Evolutionary conservation across 148 eudicot genomes (phyloP).

Genomic region (Rhododendron williamsianum): DNA sequence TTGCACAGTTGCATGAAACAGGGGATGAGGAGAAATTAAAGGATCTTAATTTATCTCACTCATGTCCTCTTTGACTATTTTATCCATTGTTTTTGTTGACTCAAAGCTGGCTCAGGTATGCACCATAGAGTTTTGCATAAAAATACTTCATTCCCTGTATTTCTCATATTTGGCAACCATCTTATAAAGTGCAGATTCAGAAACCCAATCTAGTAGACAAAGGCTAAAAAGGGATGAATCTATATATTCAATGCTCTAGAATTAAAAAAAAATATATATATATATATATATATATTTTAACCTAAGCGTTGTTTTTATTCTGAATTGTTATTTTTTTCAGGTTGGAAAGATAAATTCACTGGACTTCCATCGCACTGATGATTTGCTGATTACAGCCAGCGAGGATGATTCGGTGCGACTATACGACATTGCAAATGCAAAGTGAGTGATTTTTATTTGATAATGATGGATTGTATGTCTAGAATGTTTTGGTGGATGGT

Average conservation of each 20-base stretch:
- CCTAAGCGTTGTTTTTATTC: neutral
- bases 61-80: neutral
- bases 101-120: neutral
- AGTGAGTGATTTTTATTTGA: constrained; percentile 40
- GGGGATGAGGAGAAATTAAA: neutral
- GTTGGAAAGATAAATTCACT: constrained; percentile 83
- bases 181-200: neutral
- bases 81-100: neutral
- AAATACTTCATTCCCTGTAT: neutral
- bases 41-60: neutral
- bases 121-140: neutral
- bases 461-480: neutral
- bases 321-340: constrained; percentile 34
- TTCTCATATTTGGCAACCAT: neutral
- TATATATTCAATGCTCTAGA: neutral
- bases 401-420: constrained; percentile 95
- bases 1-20: neutral
- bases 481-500: neutral
- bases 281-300: neutral
- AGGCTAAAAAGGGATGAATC: neutral
- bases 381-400: constrained; percentile 75
- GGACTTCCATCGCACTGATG: constrained; percentile 89
- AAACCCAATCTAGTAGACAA: neutral
- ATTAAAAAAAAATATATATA: no score
- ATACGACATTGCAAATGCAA: constrained; percentile 80